These are phyloP conservation scores for Aspergillus sp. DNA, from an alignment of 2,329 filamentous ascomycete species.

Conservation along the genomic window DNA sequence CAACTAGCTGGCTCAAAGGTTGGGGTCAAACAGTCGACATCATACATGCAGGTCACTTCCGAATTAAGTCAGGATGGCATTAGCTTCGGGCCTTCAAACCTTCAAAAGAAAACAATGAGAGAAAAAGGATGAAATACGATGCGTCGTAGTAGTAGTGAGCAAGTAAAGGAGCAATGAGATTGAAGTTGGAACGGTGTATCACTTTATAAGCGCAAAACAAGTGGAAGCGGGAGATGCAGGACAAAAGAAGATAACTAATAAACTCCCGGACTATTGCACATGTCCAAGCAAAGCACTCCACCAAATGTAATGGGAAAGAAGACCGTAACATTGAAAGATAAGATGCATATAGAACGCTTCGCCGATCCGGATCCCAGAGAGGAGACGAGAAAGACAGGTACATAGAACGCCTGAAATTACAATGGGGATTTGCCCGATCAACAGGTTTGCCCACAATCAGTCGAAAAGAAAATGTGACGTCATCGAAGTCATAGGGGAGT, in stretches of 20 bases:
- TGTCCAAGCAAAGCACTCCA: conserved; percentile 9
- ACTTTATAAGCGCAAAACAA: neutral
- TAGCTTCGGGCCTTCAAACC: neutral
- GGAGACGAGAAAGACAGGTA: conserved; percentile 9
- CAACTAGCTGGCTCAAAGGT: neutral
- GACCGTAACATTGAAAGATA: conserved; percentile 9
- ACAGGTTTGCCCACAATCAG: conserved; percentile 11
- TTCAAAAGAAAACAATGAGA: neutral
- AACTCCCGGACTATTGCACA: conserved; percentile 16
- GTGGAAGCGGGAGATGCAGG: conserved; percentile 3
- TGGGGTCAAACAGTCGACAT: neutral
- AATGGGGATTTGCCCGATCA: conserved; percentile 13
- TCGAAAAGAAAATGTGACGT: conserved; percentile 14
- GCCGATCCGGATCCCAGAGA: conserved; percentile 23
- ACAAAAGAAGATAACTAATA: neutral
- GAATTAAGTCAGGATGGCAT: neutral
- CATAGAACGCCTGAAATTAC: conserved; percentile 17
- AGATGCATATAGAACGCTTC: conserved; percentile 29
- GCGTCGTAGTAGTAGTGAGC: neutral
- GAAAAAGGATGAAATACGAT: neutral
- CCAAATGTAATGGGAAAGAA: conserved; percentile 7
- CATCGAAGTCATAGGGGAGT: conserved; percentile 12
- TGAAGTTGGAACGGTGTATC: conserved; percentile 1
- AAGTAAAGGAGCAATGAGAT: neutral
- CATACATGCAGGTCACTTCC: conserved; percentile 3